These are phyloP conservation scores for Inosperma sp. DNA, from an alignment of 768 basidiomycete genomes.

Conservation along the genomic window DNA sequence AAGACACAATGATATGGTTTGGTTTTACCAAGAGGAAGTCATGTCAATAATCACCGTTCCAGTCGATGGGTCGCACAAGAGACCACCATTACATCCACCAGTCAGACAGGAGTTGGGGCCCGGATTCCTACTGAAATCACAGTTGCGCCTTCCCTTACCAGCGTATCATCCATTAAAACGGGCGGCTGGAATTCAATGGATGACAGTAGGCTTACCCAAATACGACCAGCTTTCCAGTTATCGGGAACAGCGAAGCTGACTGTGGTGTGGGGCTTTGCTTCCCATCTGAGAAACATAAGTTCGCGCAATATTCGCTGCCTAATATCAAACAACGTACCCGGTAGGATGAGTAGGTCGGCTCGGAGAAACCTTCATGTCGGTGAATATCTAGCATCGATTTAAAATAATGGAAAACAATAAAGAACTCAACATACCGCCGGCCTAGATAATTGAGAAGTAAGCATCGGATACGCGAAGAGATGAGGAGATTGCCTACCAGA, in stretches of 20 bases:
- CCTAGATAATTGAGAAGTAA: too few relatives aligned
- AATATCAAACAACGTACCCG: slow-evolving; percentile 36
- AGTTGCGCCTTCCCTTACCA: slow-evolving; percentile 54
- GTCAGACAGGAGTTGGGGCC: slow-evolving; percentile 56
- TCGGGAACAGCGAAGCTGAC: slow-evolving; percentile 53
- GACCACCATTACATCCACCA: slow-evolving; percentile 68
- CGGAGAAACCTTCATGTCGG: slow-evolving; percentile 48
- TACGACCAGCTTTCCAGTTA: slow-evolving; percentile 62
- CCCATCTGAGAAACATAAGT: slow-evolving; percentile 39
- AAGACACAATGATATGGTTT: slow-evolving; percentile 1
- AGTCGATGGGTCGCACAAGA: slow-evolving; percentile 47
- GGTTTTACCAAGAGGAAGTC: not conserved
- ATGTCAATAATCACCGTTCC: slow-evolving; percentile 39
- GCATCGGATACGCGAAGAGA: too few relatives aligned
- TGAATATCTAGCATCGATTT: slow-evolving; percentile 47
- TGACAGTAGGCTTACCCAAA: slow-evolving; percentile 33
- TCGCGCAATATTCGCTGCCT: slow-evolving; percentile 2
- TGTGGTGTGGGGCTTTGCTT: slow-evolving; percentile 31
- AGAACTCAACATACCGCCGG: too few relatives aligned
- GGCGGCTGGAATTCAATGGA: not conserved
- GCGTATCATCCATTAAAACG: not conserved
- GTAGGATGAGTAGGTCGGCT: slow-evolving; percentile 40
- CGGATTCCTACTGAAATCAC: slow-evolving; percentile 51
- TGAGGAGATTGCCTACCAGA: slow-evolving; percentile 43
- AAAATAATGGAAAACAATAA: too few relatives aligned